Evolutionary conservation across 805 yeast species (phyloP).

Genomic region (Saccharomyces mikatae): DNA sequence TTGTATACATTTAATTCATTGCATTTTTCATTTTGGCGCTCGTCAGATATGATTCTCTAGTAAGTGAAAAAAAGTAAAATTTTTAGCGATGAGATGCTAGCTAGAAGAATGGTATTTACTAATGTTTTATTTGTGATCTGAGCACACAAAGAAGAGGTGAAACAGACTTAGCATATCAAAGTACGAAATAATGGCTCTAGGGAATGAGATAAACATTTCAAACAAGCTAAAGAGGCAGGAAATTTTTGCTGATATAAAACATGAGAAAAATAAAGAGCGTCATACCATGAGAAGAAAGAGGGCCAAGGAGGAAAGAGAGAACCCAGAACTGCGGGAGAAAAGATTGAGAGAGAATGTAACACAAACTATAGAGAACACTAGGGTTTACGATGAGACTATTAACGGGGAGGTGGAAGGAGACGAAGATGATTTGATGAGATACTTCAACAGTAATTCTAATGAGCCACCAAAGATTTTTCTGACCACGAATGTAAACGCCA

Average conservation of each 20-base stretch:
- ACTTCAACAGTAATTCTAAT: slow-evolving; percentile 46
- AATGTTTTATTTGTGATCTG: not conserved
- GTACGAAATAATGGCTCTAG: slow-evolving; percentile 26
- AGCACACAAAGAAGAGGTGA: not conserved
- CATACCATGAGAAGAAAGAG: slow-evolving; percentile 73
- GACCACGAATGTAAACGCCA: slow-evolving; percentile 84
- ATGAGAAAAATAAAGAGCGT: slow-evolving; percentile 65
- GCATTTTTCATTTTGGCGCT: not conserved
- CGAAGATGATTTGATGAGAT: slow-evolving; percentile 24
- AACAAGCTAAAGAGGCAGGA: slow-evolving; percentile 78
- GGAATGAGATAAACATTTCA: slow-evolving; percentile 41
- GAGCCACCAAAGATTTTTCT: slow-evolving; percentile 80
- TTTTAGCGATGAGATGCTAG: slow-evolving; percentile 9
- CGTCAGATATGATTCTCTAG: not conserved
- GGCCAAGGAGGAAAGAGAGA: slow-evolving; percentile 77
- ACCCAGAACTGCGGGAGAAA: slow-evolving; percentile 75
- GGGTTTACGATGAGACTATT: slow-evolving; percentile 83
- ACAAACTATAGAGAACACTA: slow-evolving; percentile 71
- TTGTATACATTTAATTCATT: not conserved
- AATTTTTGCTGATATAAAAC: slow-evolving; percentile 63
- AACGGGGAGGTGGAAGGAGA: slow-evolving; percentile 36
- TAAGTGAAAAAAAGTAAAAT: slow-evolving; percentile 2
- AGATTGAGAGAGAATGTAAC: slow-evolving; percentile 74
- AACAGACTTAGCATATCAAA: not conserved
- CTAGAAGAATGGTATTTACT: not conserved